Evolutionary conservation across 2,329 filamentous ascomycete species (phyloP), one percentile per base, ranked within the genome.

Genomic region (Ophiocordyceps camponoti-saundersi): DNA sequence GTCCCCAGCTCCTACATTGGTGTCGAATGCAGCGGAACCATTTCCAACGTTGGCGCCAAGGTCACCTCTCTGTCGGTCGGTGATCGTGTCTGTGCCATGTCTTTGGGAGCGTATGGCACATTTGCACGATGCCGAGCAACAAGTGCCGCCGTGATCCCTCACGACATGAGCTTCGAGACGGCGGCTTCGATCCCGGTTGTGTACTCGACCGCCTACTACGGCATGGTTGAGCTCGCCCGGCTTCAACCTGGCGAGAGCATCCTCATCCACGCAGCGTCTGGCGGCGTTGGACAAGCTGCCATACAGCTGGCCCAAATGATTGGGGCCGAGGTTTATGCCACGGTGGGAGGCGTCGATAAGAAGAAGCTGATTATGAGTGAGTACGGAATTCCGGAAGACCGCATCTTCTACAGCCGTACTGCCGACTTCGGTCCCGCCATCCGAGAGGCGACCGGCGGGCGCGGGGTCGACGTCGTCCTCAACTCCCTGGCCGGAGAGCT

Each of bases 381-480:
- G 11, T 70, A 64, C 46, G 59, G 58, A 2, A 59, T 73, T 5
- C 56, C 62, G 0, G 55, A 60, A 3, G 55, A 59, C 40, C 56
- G 47, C 30, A 56, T 61, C 26, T 59, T 61, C 44, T 57, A 54
- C 44, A 56, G 52, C 34, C 48, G 56, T 30, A 53, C 57, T 30
- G 39, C 49, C 5, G 50, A 49, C 16, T 61, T 62, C 22, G 51
- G 53, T 1, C 44, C 48, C 2, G 44, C 48, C 23, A 7, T 51
- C n/a, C 36, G 48, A 26, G 46, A 53, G 21, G 53, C 51, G 2
- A 67, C 64, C 0, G 48, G 49, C 1, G 73, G 72, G 13, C 60
- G 55, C 3, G 84, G 84, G 12, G 81, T 81, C 1, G 83, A 89
- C 61, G 77, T 79, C 0, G 80, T 83, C 15, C 79, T 89, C 54